Evolutionary conservation across 495 filamentous ascomycete species (phyloP).

Genomic region (Xylaria palmicola): DNA sequence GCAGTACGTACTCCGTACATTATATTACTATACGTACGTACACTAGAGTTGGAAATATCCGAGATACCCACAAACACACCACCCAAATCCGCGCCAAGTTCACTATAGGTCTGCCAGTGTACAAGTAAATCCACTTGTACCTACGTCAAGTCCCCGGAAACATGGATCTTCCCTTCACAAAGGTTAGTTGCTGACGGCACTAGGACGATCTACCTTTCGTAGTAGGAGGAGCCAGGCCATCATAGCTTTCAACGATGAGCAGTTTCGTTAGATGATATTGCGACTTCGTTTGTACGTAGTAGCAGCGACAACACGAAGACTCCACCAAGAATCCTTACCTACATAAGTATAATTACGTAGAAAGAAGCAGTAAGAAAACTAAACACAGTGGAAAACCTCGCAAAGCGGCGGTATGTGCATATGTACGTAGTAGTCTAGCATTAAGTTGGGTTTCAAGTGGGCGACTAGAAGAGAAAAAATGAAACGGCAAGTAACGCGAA

Average conservation of each 20-base stretch:
- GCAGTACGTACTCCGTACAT: no score
- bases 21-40: neutral
- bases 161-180: neutral
- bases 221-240: neutral
- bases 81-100: neutral
- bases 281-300: neutral
- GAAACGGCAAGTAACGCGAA: neutral
- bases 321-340: neutral
- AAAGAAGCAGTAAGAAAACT: neutral
- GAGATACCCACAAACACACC: constrained; percentile 4
- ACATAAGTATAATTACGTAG: neutral
- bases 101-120: no score
- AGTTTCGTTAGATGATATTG: neutral
- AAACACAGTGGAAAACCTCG: neutral
- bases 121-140: no score
- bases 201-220: neutral
- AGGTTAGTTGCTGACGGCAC: neutral
- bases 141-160: no score
- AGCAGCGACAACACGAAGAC: neutral
- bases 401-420: no score
- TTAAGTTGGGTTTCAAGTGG: neutral
- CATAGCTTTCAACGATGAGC: neutral
- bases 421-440: no score
- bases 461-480: neutral
- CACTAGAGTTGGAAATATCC: constrained; percentile 4